phyloP scores from a whole-genome alignment of 208 protist species.

The Plasmodiophora brassicae region DNA sequence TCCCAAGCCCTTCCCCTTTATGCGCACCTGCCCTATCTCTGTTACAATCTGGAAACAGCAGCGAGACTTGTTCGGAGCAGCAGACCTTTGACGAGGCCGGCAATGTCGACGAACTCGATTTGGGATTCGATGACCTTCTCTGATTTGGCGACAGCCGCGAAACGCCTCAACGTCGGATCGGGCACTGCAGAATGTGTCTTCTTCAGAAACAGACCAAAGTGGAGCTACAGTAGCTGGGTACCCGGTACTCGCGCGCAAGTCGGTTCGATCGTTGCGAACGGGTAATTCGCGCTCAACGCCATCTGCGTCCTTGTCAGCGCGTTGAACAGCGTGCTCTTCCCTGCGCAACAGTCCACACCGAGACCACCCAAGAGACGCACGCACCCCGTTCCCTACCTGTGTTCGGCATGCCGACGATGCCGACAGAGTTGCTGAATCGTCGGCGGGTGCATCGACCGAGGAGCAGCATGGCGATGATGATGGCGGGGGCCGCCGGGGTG shows the following conservation, averaged over 20 bases:
- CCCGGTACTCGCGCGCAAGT: background rate
- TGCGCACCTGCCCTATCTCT: slow-evolving; percentile 16
- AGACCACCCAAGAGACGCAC: background rate
- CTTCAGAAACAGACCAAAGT: background rate
- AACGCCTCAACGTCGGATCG: background rate
- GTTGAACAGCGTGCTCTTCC: slow-evolving; percentile 59
- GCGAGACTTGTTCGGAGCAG: background rate
- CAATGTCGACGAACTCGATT: slow-evolving; percentile 51
- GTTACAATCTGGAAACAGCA: background rate
- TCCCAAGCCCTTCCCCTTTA: slow-evolving; percentile 51
- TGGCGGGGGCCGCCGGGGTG: too few relatives aligned
- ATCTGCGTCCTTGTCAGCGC: slow-evolving; percentile 31
- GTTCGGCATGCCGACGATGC: slow-evolving; percentile 59
- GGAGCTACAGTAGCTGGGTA: background rate
- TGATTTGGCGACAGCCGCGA: background rate
- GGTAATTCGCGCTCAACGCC: slow-evolving; percentile 32
- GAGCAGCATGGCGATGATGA: too few relatives aligned
- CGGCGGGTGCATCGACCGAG: too few relatives aligned
- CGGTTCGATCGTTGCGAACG: slow-evolving; percentile 44
- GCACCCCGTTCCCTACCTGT: background rate
- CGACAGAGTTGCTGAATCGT: slow-evolving; percentile 14
- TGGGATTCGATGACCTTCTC: background rate
- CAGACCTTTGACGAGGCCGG: slow-evolving; percentile 44
- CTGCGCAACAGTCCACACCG: slow-evolving; percentile 11
- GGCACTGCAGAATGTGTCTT: background rate